Percentiles rank a stretch among this genome's conserved stretches.
phyloP scores from a whole-genome alignment of 73 alveolate genomes.

The Blepharisma stoltei region DNA sequence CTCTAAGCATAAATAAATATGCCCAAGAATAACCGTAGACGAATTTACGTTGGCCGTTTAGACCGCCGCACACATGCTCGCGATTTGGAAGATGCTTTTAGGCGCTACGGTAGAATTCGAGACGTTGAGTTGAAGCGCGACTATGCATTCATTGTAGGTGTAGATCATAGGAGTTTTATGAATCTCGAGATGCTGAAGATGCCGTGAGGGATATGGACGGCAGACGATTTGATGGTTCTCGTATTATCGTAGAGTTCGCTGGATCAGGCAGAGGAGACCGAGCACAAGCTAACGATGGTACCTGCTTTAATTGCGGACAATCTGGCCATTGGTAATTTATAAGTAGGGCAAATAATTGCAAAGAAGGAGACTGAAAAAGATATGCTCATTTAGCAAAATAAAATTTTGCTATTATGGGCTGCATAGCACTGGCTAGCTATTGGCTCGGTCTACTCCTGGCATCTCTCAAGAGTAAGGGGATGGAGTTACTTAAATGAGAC shows the following conservation, averaged over 20 bases:
- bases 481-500: no score
- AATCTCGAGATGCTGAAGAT: conserved; percentile 27
- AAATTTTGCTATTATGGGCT: no score
- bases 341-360: conserved; percentile 11
- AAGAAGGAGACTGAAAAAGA: not conserved
- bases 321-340: conserved; percentile 20
- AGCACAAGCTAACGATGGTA: conserved; percentile 6
- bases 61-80: not conserved
- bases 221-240: conserved; percentile 17
- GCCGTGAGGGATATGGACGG: not conserved
- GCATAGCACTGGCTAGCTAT: no score
- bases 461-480: no score
- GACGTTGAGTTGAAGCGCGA: conserved; percentile 27
- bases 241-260: conserved; percentile 18
- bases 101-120: conserved; percentile 20
- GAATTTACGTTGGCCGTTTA: conserved; percentile 7
- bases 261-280: conserved; percentile 15
- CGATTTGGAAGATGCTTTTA: not conserved
- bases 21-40: not conserved
- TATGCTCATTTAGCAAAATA: no score
- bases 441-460: no score
- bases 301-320: conserved; percentile 10
- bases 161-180: conserved; percentile 1
- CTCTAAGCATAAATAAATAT: no score
- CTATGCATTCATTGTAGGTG: conserved; percentile 25